phyloP scores from a whole-genome alignment of 768 basidiomycete species.

The Mycena vulgaris region DNA sequence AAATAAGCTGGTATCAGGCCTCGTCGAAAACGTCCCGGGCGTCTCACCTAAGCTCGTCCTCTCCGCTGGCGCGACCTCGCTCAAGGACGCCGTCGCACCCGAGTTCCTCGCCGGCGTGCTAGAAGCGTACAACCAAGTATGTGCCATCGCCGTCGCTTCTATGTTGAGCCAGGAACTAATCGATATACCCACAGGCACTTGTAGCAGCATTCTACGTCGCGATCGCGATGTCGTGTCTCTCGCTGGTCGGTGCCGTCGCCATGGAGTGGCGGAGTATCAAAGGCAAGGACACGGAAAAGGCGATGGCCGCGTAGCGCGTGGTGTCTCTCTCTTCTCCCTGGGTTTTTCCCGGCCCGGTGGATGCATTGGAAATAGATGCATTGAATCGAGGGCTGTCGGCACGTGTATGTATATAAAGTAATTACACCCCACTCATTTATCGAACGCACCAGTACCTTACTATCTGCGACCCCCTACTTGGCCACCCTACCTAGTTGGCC shows the following conservation, averaged over 20 bases:
- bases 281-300: slow-evolving; percentile 27
- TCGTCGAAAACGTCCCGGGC: slow-evolving; percentile 5
- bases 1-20: slow-evolving; percentile 22
- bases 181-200: slow-evolving; percentile 11
- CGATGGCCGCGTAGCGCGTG: too few relatives aligned
- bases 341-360: too few relatives aligned
- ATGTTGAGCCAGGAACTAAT: background rate
- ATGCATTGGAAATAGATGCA: too few relatives aligned
- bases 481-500: too few relatives aligned
- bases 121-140: slow-evolving; percentile 23
- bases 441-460: too few relatives aligned
- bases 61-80: slow-evolving; percentile 20
- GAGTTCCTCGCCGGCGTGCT: slow-evolving; percentile 9
- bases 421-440: too few relatives aligned
- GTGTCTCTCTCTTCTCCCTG: too few relatives aligned
- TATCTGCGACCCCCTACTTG: too few relatives aligned
- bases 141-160: background rate
- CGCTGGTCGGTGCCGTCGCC: slow-evolving; percentile 14
- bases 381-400: too few relatives aligned
- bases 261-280: slow-evolving; percentile 31
- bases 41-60: slow-evolving; percentile 22
- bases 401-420: too few relatives aligned
- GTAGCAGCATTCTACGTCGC: slow-evolving; percentile 22
- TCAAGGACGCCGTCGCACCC: slow-evolving; percentile 3
- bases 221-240: slow-evolving; percentile 22